Base-by-base conservation (phyloP, 2,329 filamentous ascomycete species). In the Fusarium ambrosium region DNA sequence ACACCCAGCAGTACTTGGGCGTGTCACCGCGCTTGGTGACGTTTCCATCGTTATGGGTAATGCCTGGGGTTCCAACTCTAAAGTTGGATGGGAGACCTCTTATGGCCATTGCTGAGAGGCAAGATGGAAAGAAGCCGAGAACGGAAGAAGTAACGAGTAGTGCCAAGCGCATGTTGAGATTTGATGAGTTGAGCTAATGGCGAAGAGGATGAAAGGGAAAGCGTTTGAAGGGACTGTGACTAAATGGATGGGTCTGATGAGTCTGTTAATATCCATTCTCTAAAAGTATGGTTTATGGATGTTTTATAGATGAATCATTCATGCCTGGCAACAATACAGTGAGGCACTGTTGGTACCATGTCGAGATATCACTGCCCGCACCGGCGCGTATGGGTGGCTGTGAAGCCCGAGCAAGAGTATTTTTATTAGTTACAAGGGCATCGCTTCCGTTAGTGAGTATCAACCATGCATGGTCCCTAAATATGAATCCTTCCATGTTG, bases 31-130 rank as follows among this genome's bases (percentile, higher is more conserved):
- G 61, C 61, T 55, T 55, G 14, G 45, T 55, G 34, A 63, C 18
- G 13, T 63, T 63, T 62, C 60, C 60, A 11, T 62, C 43, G 11
- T n/a, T 11, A 7, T 51, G 11, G 20, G n/a, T 11, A 41, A 53
- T 24, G 13, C 39, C 51, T 51, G 48, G 48, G 6, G 37, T 34
- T 20, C 53, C 62, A 13, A 65, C 29, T 24, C 11, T 51, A 10
- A 41, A 43, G 51, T 64, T 29, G 13, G 22, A 16, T 32, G 65
- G 60, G 6, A n/a, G 32, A 18, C 27, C 37, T 14, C 53, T 64
- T 18, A 68, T 34, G 18, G 34, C 32, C 41, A 64, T 65, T 14
- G 53, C 63, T 24, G 32, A 36, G 53, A 65, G 22, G 22, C 53
- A 59, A 29, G 53, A 59, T 16, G 53, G 29, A 7, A 48, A 45